Evolutionary conservation across 2,329 filamentous ascomycete species (phyloP).

Genomic region (Furcasterigmium sp.): DNA sequence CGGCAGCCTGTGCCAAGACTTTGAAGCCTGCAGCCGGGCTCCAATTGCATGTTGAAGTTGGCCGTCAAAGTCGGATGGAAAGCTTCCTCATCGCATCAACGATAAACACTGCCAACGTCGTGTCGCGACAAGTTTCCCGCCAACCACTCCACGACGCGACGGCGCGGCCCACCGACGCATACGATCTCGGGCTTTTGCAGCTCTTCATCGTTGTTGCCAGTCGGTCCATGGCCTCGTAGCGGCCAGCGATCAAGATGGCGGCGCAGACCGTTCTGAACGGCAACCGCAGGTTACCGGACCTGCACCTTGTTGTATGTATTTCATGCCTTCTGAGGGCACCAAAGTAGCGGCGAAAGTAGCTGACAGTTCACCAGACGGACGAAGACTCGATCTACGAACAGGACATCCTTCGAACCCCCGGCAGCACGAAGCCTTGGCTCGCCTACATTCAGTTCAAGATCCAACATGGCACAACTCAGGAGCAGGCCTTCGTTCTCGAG

Average conservation of each 20-base stretch:
- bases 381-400: constrained; percentile 96
- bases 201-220: neutral
- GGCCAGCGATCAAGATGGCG: constrained; percentile 8
- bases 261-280: constrained; percentile 19
- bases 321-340: neutral
- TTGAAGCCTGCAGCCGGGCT: too few relatives aligned
- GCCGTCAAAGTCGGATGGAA: neutral
- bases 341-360: too few relatives aligned
- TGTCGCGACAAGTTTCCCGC: neutral
- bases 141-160: neutral
- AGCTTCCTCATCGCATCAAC: neutral
- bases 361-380: constrained; percentile 50
- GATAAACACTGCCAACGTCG: neutral
- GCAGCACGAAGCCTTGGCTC: constrained; percentile 89
- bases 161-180: neutral
- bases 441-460: constrained; percentile 89
- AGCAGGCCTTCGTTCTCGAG: constrained; percentile 85
- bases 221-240: constrained; percentile 1
- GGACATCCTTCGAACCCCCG: constrained; percentile 80
- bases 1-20: too few relatives aligned
- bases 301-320: constrained; percentile 42
- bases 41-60: too few relatives aligned
- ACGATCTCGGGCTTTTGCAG: neutral
- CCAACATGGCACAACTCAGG: constrained; percentile 76
- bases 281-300: constrained; percentile 37